Evolutionary conservation across 345 rosid genomes (phyloP), one percentile per base, ranked within the genome.

Genomic region (Hypericum androsaemum): DNA sequence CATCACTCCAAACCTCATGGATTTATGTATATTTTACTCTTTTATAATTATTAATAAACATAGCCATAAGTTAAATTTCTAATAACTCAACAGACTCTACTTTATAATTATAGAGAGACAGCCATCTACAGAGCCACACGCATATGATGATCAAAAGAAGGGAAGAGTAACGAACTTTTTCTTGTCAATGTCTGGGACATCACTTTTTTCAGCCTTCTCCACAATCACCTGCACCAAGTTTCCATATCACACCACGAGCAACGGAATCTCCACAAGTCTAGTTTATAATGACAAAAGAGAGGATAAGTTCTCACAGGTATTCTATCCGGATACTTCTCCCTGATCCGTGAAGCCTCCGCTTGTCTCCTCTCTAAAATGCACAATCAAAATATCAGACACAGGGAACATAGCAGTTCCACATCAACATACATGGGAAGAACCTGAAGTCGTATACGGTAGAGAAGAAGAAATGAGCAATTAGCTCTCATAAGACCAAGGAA

Each of bases 151-250:
- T 12, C 1, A n/a, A 22, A 6, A 56, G 1, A 11, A 5, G 49
- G 10, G 45, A 40, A 47, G 32, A 51, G 53, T 17, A 12, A 77
- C 96, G 75, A 57, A 92, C 98, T 92, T 92, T 65, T 88, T 88
- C 75, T 92, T 92, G 65, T 88, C 96, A 65, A 92, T 92, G 47
- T 92, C 95, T 58, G 98, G 96, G 50, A 88, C 79, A 70, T 92
- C 94, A 62, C 83, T 78, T 63, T 77, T 83, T 53, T 79, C 95
- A 40, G 95, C 94, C 73, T 65, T 92, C 62, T 92, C 98, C 52
- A 92, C 94, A 54, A 92, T 92, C 48, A 92, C 88, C 98, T 92
- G 77, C 53, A 71, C 12, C 22, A 17, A 41, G n/a, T 37, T n/a
- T 54, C 63, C 43, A 8, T 7, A 40, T 62, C 5, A 50, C 43